Base-by-base conservation (phyloP, 148 eudicot species). In the Vaccinium myrtillus region DNA sequence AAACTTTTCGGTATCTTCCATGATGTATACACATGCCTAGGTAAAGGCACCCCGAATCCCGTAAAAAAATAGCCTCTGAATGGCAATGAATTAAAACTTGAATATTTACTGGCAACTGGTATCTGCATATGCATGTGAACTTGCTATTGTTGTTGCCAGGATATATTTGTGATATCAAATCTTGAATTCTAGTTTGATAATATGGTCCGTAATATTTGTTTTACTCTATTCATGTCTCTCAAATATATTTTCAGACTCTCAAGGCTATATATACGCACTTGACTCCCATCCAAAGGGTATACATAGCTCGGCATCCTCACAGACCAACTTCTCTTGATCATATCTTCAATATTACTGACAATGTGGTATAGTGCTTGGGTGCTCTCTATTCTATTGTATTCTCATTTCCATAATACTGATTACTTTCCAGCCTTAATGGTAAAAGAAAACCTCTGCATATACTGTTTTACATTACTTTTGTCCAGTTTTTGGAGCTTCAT, bases 321-420 rank as follows among this genome's bases (percentile, higher is more conserved):
- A 91, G 99, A 80, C 99, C 98, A 80, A 96, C 99, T 75, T 91
- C 89, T 89, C 98, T 94, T 90, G 99, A 94, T 82, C 99, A 96
- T 67, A 82, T 96, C 7, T 92, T 91, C 84, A 94, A 84, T 84
- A 95, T 96, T 84, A 92, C 98, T 18, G 99, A 96, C 77, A 93
- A 91, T 9, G 18, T 69, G 98, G 99, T 95, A 80, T 39, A 63
- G 69, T 43, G 81, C 73, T 88, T 51, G 16, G 16, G 50, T 55
- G 59, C 36, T 59, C 59, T 80, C 59, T 32, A 14, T 32, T n/a
- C 49, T 21, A n/a, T 19, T 67, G 19, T 82, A 25, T 54, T 54
- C 55, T 73, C 36, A 54, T 46, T 21, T 50, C 21, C 65, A 21
- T 5, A 30, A 74, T 2, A 6, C 27, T 15, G 58, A 13, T 54